These are phyloP conservation scores for Gynochthodes officinalis DNA, from an alignment of 257 asterid species.

Conservation along the genomic window DNA sequence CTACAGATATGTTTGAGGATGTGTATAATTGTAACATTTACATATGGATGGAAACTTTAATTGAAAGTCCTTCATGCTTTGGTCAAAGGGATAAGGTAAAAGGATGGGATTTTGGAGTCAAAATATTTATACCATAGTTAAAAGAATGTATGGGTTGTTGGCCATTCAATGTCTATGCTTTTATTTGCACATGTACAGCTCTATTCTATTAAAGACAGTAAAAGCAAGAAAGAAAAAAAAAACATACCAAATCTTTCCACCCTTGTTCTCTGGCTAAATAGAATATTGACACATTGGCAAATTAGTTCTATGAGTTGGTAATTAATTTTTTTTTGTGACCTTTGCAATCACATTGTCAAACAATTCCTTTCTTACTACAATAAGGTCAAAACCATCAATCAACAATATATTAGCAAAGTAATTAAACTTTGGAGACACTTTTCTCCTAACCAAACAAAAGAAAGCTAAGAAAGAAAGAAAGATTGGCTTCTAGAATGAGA, in stretches of 20 bases:
- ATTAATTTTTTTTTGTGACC: not conserved
- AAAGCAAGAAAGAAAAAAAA: not conserved
- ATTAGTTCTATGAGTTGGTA: not conserved
- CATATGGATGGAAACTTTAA: not conserved
- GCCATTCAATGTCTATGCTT: constrained; percentile 12
- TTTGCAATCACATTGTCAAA: not conserved
- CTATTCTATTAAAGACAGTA: not conserved
- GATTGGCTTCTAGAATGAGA: not conserved
- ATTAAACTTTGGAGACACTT: not conserved
- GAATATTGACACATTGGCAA: not conserved
- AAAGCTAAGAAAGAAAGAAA: not conserved
- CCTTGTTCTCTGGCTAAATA: not conserved
- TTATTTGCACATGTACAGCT: constrained; percentile 15
- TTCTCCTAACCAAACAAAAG: too few relatives aligned
- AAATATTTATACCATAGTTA: constrained; percentile 12
- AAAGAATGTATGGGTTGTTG: constrained; percentile 17
- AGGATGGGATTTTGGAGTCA: not conserved
- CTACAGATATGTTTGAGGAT: not conserved
- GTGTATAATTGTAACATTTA: not conserved
- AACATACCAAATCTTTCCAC: not conserved
- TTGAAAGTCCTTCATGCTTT: not conserved
- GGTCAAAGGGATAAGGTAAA: constrained; percentile 11
- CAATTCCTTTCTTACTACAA: not conserved
- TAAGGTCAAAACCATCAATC: not conserved
- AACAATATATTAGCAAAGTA: not conserved